Evolutionary conservation across 2,329 filamentous ascomycete genomes (phyloP).

Genomic region (Fusarium hostae): DNA sequence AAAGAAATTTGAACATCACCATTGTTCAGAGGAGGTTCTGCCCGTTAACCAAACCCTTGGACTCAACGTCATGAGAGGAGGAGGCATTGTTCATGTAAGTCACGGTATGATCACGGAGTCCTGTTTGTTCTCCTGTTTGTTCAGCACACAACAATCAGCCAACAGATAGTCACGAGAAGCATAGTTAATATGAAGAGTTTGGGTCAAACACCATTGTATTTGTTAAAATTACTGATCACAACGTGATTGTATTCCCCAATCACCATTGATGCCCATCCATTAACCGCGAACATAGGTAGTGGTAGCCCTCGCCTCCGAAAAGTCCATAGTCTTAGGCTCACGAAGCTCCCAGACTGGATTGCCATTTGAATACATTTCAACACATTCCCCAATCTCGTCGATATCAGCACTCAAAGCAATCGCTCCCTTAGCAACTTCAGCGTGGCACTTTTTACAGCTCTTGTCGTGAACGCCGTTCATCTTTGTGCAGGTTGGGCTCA

Average conservation of each 20-base stretch:
- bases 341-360: background rate
- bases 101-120: too few relatives aligned
- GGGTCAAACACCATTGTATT: background rate
- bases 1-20: rapidly evolving
- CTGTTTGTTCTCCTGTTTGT: too few relatives aligned
- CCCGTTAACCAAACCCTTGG: too few relatives aligned
- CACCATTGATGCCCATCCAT: rapidly evolving
- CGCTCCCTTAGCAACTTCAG: background rate
- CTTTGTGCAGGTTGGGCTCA: background rate
- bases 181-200: rapidly evolving
- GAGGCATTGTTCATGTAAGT: too few relatives aligned
- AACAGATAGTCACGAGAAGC: too few relatives aligned
- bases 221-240: background rate
- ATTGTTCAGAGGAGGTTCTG: too few relatives aligned
- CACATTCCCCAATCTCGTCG: rapidly evolving
- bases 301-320: background rate
- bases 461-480: rapidly evolving
- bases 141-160: too few relatives aligned
- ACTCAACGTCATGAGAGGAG: too few relatives aligned
- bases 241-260: too few relatives aligned
- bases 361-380: rapidly evolving
- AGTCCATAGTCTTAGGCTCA: background rate
- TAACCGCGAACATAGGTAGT: background rate
- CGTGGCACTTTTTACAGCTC: rapidly evolving
- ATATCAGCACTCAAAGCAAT: background rate